phyloP scores from a whole-genome alignment of 345 rosid genomes.

The Lepidium didymum region DNA sequence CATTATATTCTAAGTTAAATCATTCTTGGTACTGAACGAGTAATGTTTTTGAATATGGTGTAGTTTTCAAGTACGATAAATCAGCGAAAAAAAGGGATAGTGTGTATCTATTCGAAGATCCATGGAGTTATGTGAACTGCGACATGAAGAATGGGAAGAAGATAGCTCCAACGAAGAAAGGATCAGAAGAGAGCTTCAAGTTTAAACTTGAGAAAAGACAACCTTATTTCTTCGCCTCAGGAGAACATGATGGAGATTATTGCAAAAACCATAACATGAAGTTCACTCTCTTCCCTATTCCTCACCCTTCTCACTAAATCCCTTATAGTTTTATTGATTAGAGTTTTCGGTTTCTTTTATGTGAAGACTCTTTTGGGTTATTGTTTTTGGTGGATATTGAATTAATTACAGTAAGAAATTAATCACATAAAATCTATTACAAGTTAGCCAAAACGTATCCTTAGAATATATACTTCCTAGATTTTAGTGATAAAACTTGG shows the following conservation, averaged over 20 bases:
- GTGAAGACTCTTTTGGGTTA: too few relatives aligned
- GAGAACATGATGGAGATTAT: constrained; percentile 43
- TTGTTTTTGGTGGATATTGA: too few relatives aligned
- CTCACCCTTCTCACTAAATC: constrained; percentile 13
- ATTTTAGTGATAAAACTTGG: too few relatives aligned
- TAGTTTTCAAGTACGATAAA: constrained; percentile 58
- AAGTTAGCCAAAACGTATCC: too few relatives aligned
- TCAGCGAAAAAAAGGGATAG: constrained; percentile 39
- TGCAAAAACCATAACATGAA: constrained; percentile 59
- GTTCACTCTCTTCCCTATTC: constrained; percentile 45
- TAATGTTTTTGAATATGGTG: constrained; percentile 1
- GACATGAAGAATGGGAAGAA: constrained; percentile 36
- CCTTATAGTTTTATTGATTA: too few relatives aligned
- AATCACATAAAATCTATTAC: too few relatives aligned
- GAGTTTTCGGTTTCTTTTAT: too few relatives aligned
- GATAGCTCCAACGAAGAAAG: constrained; percentile 42
- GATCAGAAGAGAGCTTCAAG: constrained; percentile 42
- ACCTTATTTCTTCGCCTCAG: constrained; percentile 67
- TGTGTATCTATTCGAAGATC: constrained; percentile 46
- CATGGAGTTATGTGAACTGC: constrained; percentile 42
- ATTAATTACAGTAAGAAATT: too few relatives aligned
- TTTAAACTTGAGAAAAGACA: constrained; percentile 28
- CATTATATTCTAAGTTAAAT: background rate
- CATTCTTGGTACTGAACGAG: background rate
- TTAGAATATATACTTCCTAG: too few relatives aligned